Base-by-base conservation (phyloP, 75 land plant genomes). In the Ceratopteris richardii region DNA sequence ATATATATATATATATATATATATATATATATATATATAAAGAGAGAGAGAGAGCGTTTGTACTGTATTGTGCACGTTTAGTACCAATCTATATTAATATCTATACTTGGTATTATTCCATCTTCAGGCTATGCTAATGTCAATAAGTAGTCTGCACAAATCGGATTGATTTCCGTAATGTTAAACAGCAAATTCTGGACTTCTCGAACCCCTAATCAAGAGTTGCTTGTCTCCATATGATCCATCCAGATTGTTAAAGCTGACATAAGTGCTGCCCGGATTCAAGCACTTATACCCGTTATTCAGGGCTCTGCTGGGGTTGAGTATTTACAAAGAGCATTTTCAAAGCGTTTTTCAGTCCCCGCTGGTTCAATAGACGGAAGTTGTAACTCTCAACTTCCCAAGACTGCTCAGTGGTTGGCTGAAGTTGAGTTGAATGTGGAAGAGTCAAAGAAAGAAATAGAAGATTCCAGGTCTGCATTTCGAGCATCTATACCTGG, bases 211-310 rank as follows among this genome's bases (percentile, higher is more conserved):
- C n/a, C n/a, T n/a, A n/a, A n/a, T n/a, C n/a, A n/a, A n/a, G n/a
- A n/a, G n/a, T n/a, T n/a, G n/a, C n/a, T n/a, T n/a, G n/a, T n/a
- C n/a, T n/a, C n/a, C n/a, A n/a, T n/a, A n/a, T n/a, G n/a, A n/a
- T 9, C 22, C 4, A 2, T 24, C 44, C 65, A 93, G 98, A 77
- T 42, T 33, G 78, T 94, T 54, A 88, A 86, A 65, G 51, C 65
- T 59, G 85, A 94, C 58, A 82, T 94, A 26, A 79, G 80, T 60
- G 71, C 72, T 25, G 77, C 89, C n/a, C 77, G 90, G 9, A 81
- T 86, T 26, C 76, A 68, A 62, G 67, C 85, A 26, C 62, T 88
- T 77, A 81, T 80, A 54, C 85, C 86, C 24, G 22, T 85, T 0
- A 64, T 88, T 17, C 80, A 77, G 31, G 85, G 90, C 10, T 68